Percentiles rank a stretch among this genome's conserved stretches.
These are phyloP conservation scores for Podila epigama DNA, from an alignment of 192 early-diverging fungal species.

Conservation along the genomic window DNA sequence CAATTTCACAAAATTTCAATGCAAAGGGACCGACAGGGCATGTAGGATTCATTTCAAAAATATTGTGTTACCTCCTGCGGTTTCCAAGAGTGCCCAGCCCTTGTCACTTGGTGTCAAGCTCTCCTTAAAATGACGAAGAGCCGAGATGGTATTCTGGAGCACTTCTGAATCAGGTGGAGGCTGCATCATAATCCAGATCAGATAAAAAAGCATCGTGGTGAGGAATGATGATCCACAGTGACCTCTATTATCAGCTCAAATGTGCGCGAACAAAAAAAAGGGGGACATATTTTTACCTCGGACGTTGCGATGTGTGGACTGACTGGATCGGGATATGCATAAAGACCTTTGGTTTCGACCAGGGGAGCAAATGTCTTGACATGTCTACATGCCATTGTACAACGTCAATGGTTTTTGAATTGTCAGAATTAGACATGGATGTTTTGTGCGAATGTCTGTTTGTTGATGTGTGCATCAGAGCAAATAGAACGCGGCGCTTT, in stretches of 20 bases:
- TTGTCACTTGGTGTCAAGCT: conserved; percentile 24
- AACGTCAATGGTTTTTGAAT: background rate
- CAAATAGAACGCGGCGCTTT: background rate
- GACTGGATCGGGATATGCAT: conserved; percentile 74
- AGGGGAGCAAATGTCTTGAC: conserved; percentile 58
- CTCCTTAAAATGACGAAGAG: conserved; percentile 44
- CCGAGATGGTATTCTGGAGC: conserved; percentile 44
- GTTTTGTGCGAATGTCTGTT: too few relatives aligned
- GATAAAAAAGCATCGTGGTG: too few relatives aligned
- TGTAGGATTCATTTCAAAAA: too few relatives aligned
- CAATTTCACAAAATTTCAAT: background rate
- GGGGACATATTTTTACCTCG: conserved; percentile 52
- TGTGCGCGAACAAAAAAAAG: too few relatives aligned
- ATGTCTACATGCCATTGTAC: conserved; percentile 49
- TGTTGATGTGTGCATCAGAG: too few relatives aligned
- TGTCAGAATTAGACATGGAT: too few relatives aligned
- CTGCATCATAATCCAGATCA: conserved; percentile 14
- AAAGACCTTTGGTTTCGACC: conserved; percentile 58
- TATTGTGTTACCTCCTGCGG: conserved; percentile 70
- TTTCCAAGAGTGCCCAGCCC: conserved; percentile 71
- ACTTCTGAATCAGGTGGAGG: conserved; percentile 56
- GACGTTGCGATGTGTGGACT: conserved; percentile 76
- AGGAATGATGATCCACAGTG: too few relatives aligned
- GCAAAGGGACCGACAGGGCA: background rate
- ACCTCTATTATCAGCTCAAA: too few relatives aligned